Conservation (phyloP, 164 flowering plant genomes). For the Cinnamomum chago region DNA sequence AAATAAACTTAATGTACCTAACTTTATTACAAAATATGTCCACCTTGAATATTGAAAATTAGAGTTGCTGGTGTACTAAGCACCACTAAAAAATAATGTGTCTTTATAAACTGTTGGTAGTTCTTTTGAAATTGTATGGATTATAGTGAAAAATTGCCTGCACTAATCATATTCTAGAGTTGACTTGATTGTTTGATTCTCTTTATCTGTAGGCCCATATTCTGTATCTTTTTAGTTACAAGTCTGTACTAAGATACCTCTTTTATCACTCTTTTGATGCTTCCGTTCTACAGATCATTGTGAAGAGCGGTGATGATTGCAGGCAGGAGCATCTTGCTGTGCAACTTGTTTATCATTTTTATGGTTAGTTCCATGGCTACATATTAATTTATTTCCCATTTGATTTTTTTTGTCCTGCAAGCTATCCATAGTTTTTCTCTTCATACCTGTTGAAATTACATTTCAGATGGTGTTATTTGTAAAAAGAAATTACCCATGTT, state of each 20-base stretch:
- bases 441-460: too few relatives aligned
- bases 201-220: neutral
- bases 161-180: neutral
- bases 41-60: too few relatives aligned
- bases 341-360: constrained; percentile 95
- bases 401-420: neutral
- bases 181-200: neutral
- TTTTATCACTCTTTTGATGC: neutral
- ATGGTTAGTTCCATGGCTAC: constrained; percentile 45
- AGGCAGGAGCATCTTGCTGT: constrained; percentile 99
- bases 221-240: neutral
- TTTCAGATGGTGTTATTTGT: too few relatives aligned
- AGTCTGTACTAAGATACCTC: too few relatives aligned
- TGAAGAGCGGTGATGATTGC: constrained; percentile 99
- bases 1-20: too few relatives aligned
- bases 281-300: constrained; percentile 51
- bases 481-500: too few relatives aligned
- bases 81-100: too few relatives aligned
- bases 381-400: neutral
- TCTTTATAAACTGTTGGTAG: too few relatives aligned
- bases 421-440: neutral
- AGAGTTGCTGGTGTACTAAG: too few relatives aligned
- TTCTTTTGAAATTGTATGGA: too few relatives aligned
- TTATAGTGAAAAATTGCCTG: neutral
- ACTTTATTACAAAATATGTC: too few relatives aligned